These are phyloP conservation scores for Ophiostoma sp. DNA, from an alignment of 2,329 filamentous ascomycete genomes.

Conservation along the genomic window DNA sequence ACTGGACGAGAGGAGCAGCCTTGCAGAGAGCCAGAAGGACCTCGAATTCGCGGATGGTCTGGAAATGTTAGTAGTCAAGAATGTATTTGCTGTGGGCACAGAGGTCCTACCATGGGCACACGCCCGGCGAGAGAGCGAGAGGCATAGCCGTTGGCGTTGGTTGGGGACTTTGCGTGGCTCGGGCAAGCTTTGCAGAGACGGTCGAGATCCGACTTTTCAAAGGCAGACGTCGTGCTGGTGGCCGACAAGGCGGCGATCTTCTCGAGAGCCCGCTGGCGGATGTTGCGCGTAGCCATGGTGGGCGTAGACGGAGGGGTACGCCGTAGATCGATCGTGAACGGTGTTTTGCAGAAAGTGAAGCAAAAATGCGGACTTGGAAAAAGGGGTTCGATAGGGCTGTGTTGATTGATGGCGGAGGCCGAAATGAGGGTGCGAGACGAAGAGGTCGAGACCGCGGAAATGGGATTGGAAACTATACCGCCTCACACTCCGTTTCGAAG, in stretches of 20 bases:
- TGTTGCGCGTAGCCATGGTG: slow-evolving; percentile 51
- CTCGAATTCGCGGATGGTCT: slow-evolving; percentile 89
- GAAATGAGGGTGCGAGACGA: not conserved
- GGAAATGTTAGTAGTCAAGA: not conserved
- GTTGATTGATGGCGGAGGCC: too few relatives aligned
- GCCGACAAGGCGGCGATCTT: slow-evolving; percentile 66
- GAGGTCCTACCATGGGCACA: slow-evolving; percentile 58
- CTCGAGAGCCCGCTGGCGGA: slow-evolving; percentile 63
- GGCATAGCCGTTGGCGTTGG: slow-evolving; percentile 51
- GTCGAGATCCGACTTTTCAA: slow-evolving; percentile 64
- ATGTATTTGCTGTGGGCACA: not conserved
- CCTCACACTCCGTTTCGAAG: not conserved
- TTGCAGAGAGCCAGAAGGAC: slow-evolving; percentile 89
- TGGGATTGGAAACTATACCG: too few relatives aligned
- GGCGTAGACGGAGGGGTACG: not conserved
- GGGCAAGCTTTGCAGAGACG: slow-evolving; percentile 60
- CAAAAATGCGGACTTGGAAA: not conserved
- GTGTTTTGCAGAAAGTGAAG: not conserved
- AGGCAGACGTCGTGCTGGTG: slow-evolving; percentile 52
- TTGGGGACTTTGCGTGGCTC: slow-evolving; percentile 46
- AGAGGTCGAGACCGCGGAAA: not conserved
- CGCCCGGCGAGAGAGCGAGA: slow-evolving; percentile 50
- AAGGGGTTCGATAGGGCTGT: not conserved
- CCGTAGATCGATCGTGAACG: not conserved
- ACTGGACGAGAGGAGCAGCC: slow-evolving; percentile 74